Conservation (phyloP, 106 monocot species). For the Agapanthus africanus region DNA sequence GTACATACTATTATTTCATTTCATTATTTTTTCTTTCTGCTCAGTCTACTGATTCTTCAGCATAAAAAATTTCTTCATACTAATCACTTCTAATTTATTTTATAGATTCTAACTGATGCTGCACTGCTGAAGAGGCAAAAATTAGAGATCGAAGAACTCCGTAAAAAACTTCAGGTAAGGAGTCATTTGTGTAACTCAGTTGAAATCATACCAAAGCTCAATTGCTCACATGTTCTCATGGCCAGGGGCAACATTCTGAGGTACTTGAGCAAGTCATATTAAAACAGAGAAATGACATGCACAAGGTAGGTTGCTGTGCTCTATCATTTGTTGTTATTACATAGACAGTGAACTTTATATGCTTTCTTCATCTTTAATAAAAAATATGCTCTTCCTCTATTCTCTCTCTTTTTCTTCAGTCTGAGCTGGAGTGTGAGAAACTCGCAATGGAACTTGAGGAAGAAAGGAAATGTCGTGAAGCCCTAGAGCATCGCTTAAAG, state of each 20-base stretch:
- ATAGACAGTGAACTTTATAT: not conserved
- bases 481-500: slow-evolving; percentile 23
- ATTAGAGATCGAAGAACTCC: slow-evolving; percentile 88
- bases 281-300: slow-evolving; percentile 95
- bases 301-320: slow-evolving; percentile 47
- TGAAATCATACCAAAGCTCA: not conserved
- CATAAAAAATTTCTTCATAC: not conserved
- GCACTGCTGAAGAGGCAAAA: slow-evolving; percentile 91
- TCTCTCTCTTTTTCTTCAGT: slow-evolving; percentile 24
- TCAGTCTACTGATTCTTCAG: not conserved
- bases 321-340: not conserved
- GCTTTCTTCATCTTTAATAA: not conserved
- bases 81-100: not conserved
- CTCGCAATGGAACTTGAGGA: slow-evolving; percentile 65
- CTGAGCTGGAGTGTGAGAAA: slow-evolving; percentile 59
- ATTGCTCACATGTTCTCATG: slow-evolving; percentile 6
- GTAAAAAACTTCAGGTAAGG: slow-evolving; percentile 67
- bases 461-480: slow-evolving; percentile 51
- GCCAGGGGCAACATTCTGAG: slow-evolving; percentile 87
- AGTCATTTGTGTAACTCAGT: not conserved
- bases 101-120: slow-evolving; percentile 87
- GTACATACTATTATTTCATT: not conserved
- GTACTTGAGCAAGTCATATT: slow-evolving; percentile 87
- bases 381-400: not conserved
- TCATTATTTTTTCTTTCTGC: not conserved